Evolutionary conservation across 257 asterid species (phyloP).

Genomic region (Ligustrum vulgare): DNA sequence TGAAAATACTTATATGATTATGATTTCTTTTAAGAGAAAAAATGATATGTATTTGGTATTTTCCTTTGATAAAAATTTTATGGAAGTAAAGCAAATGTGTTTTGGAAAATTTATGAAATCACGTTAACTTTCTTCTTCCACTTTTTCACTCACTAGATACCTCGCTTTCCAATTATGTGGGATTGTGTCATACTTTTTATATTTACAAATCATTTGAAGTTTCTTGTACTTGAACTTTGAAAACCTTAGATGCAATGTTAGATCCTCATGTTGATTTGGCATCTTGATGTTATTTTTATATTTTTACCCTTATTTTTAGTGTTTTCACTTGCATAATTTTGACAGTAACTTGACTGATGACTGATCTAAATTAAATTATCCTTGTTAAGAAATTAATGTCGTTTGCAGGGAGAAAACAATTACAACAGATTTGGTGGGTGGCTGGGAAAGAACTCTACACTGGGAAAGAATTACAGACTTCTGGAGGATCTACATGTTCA

Average conservation of each 20-base stretch:
- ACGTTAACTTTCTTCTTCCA: not conserved
- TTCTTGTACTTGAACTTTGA: not conserved
- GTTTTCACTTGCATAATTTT: constrained; percentile 11
- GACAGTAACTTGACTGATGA: not conserved
- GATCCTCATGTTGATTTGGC: not conserved
- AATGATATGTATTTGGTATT: not conserved
- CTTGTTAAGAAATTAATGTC: not conserved
- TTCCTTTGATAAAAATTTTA: not conserved
- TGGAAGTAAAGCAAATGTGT: not conserved
- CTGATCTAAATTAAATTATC: not conserved
- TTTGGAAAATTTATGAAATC: not conserved
- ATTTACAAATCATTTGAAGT: not conserved
- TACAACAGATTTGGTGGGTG: constrained; percentile 97
- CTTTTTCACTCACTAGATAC: not conserved
- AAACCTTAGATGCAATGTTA: not conserved
- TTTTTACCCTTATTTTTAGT: constrained; percentile 4
- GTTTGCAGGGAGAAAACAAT: constrained; percentile 87
- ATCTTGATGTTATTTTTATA: not conserved
- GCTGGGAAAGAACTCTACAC: constrained; percentile 96
- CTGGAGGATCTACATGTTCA: constrained; percentile 93
- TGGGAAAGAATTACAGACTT: constrained; percentile 80
- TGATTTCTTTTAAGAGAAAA: not conserved
- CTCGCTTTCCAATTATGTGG: not conserved
- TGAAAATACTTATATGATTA: not conserved
- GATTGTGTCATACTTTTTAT: not conserved